phyloP scores from a whole-genome alignment of 208 protist species.

The Trypanosoma platydactyli region DNA sequence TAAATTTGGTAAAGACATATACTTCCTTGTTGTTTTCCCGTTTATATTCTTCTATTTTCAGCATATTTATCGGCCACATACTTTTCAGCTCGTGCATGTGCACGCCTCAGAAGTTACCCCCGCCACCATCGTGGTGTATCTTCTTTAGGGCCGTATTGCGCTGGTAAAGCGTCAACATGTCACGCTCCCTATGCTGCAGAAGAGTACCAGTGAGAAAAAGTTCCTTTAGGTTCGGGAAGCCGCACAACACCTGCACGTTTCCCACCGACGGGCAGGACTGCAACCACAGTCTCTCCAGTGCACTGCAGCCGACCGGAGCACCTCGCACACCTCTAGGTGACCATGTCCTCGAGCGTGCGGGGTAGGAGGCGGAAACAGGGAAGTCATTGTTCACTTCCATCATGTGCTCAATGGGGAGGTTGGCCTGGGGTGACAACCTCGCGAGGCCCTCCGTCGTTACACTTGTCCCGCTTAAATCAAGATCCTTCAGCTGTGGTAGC shows the following conservation, averaged over 20 bases:
- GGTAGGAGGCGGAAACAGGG: background rate
- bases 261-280: constrained; percentile 26
- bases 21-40: background rate
- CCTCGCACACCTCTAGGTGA: background rate
- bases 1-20: no score
- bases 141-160: constrained; percentile 13
- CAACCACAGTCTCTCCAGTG: constrained; percentile 41
- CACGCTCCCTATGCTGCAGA: background rate
- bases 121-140: constrained; percentile 18
- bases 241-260: constrained; percentile 7
- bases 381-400: background rate
- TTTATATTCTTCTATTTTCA: constrained; percentile 3
- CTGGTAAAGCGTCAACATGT: background rate
- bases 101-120: background rate
- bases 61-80: no score
- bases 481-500: constrained; percentile 35
- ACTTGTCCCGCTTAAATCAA: constrained; percentile 44
- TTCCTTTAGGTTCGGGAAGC: constrained; percentile 10
- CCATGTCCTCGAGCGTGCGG: background rate
- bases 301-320: background rate
- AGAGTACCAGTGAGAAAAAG: constrained; percentile 11
- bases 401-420: background rate
- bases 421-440: background rate
- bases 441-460: constrained; percentile 17
- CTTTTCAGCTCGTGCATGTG: background rate